Evolutionary conservation across 805 yeast species (phyloP).

Genomic region (Debaryomyces castellii): DNA sequence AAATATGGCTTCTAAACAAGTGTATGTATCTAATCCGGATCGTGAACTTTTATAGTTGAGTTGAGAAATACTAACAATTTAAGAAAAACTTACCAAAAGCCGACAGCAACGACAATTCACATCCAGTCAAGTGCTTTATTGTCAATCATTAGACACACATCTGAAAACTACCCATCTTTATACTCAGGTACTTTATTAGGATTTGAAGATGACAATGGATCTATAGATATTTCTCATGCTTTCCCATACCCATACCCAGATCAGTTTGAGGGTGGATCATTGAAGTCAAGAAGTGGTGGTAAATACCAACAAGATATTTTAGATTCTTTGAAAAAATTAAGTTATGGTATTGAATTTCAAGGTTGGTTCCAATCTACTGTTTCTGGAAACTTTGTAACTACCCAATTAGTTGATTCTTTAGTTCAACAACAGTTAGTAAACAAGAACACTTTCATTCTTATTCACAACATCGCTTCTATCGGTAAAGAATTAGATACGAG

Average conservation of each 20-base stretch:
- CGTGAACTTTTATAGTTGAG: no score
- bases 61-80: conserved; percentile 9
- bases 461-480: conserved; percentile 70
- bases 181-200: conserved; percentile 76
- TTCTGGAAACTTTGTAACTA: conserved; percentile 68
- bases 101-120: conserved; percentile 41
- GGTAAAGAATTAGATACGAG: conserved; percentile 64
- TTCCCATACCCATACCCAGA: conserved; percentile 71
- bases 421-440: conserved; percentile 59
- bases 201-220: conserved; percentile 56
- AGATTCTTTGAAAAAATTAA: conserved; percentile 58
- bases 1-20: conserved; percentile 16
- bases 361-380: conserved; percentile 81
- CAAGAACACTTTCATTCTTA: conserved; percentile 56
- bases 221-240: conserved; percentile 54
- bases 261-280: conserved; percentile 62
- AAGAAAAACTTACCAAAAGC: conserved; percentile 25
- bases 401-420: conserved; percentile 66
- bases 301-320: conserved; percentile 70
- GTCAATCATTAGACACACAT: conserved; percentile 65
- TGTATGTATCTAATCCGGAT: conserved; percentile 8
- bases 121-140: conserved; percentile 53
- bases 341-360: conserved; percentile 65
- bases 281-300: conserved; percentile 58
- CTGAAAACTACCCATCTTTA: conserved; percentile 59